These are phyloP conservation scores for Geoglossum cookeanum DNA, from an alignment of 2,329 filamentous ascomycete species.

Conservation along the genomic window DNA sequence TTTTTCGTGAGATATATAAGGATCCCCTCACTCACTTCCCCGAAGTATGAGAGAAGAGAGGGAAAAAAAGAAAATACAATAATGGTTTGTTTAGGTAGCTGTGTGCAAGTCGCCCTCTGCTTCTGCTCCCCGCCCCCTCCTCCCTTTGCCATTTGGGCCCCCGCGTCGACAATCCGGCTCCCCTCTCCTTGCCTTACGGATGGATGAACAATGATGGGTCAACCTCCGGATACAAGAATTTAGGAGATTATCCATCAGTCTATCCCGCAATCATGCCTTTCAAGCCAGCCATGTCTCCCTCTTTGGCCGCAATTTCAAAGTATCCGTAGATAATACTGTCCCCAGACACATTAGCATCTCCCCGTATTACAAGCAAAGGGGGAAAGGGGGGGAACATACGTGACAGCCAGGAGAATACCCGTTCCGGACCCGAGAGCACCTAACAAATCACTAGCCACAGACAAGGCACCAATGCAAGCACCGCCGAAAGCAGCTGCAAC, in stretches of 20 bases:
- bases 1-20: too few relatives aligned
- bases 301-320: slow-evolving; percentile 97
- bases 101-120: too few relatives aligned
- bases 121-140: too few relatives aligned
- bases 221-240: not conserved
- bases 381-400: slow-evolving; percentile 38
- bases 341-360: slow-evolving; percentile 15
- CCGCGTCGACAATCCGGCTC: too few relatives aligned
- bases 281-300: slow-evolving; percentile 75
- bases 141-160: too few relatives aligned
- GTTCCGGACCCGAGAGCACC: slow-evolving; percentile 92
- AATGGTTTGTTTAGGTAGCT: too few relatives aligned
- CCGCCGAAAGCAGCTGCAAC: slow-evolving; percentile 96
- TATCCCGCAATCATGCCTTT: slow-evolving; percentile 44
- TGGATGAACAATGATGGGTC: too few relatives aligned
- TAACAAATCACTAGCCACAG: slow-evolving; percentile 85
- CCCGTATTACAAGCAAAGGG: not conserved
- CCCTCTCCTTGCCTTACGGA: too few relatives aligned
- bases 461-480: slow-evolving; percentile 95
- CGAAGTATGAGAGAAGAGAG: too few relatives aligned
- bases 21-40: too few relatives aligned
- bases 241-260: not conserved
- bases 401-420: slow-evolving; percentile 94
- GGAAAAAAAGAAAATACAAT: too few relatives aligned
- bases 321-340: slow-evolving; percentile 93